Evolutionary conservation across 1,284 basidiomycete genomes (phyloP), one percentile per base, ranked within the genome.

Genomic region (Macrocystidia cucumis): DNA sequence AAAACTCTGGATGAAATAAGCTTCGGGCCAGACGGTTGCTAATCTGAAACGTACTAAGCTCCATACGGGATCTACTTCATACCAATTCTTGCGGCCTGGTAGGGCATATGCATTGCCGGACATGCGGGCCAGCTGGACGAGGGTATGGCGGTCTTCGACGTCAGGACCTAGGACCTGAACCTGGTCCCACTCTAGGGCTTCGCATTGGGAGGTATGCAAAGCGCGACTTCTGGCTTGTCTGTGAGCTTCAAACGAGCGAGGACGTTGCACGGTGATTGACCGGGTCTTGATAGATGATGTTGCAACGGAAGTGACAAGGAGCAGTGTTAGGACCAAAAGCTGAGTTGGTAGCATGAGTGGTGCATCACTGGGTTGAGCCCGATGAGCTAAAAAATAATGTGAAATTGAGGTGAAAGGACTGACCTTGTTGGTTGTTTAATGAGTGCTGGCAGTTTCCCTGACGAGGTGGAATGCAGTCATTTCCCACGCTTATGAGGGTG

Each of bases 91-190:
- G 44, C 70, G 60, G 2, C 69, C 70, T 9, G 78, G 78, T 21
- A 77, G 56, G 25, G 79, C 74, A 59, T 98, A 98, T 1, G 96
- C 95, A 54, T 96, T 89, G 21, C 78, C 84, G 1, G 86, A 72
- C 85, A 98, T 96, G 48, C 88, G 83, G 3, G 87, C 93, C 13
- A 98, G 72, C 42, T 90, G 79, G 3, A 74, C 68, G 5, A 98
- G 62, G 0, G 93, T 97, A 50, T 87, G 78, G 30, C 75, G 67
- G 56, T 97, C 85, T 32, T 75, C 71, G 9, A 92, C 59, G 50
- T 98, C 81, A 2, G 84, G 84, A 8, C 67, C 81, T 5, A 68
- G 57, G 20, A 82, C 56, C 13, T 68, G 55, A 3, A 69, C 49
- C 28, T 57, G 48, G 32, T 76, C 66, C 83, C 84, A 87, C 31